Base-by-base conservation (phyloP, 208 protist species). In the Crithidia fasciculata region DNA sequence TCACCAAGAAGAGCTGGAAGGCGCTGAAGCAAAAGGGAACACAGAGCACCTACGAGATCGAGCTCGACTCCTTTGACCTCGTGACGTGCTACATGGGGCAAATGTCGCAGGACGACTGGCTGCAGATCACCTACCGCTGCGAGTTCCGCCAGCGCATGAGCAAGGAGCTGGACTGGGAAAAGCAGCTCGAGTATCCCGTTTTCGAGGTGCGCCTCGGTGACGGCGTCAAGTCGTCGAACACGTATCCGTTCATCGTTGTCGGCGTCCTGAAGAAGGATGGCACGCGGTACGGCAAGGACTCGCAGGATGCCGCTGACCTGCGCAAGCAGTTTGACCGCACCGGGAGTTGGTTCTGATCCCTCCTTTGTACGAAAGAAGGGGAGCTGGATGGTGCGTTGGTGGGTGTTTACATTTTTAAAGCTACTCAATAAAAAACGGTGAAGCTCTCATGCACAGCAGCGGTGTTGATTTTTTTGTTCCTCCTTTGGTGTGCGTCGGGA, bases 61-160 rank as follows among this genome's bases (percentile, higher is more conserved):
- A 91, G 61, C 72, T 97, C n/a, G 87, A 93, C 75, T 85, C 84
- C 15, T 97, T 97, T 69, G 80, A 89, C 52, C 64, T 97, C 4
- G 86, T 95, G 12, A 95, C 90, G 59, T 94, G 89, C 79, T 97
- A 95, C 80, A 89, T 95, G 89, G 93, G 93, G 2, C 90, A 95
- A 78, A 94, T 97, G 90, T 85, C 90, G 19, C 77, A 92, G 63
- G 93, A 97, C 28, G 93, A 97, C 63, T 97, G 93, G 90, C 76
- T 97, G 19, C 93, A 97, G 76, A 87, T 95, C 40, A 97, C 93
- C 16, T 94, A 94, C 69, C 84, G 81, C 65, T 95, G 89, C 69
- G 90, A 94, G 76, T 94, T 85, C 73, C 87, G 84, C 19, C 82
- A 97, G 73, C 79, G 93, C n/a, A 55, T 63, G 28, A 70, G 83